Evolutionary conservation across 2,329 filamentous ascomycete species (phyloP).

Genomic region (Coniosporium tulheliwenetii): DNA sequence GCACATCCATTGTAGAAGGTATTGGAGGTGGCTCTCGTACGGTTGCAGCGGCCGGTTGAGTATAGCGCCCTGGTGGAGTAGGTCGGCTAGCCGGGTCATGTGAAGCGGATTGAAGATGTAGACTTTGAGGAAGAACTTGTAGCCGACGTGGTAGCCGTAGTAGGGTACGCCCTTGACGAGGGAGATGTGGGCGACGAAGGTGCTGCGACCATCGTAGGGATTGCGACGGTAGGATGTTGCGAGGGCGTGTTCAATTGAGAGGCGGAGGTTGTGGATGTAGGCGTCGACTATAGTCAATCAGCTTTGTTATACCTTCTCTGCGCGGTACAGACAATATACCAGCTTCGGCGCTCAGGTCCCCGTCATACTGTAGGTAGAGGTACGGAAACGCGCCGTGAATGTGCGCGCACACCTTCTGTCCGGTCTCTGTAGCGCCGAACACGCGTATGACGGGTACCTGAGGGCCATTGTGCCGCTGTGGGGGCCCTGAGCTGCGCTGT

Average conservation of each 20-base stretch:
- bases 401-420: conserved; percentile 91
- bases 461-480: conserved; percentile 45
- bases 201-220: conserved; percentile 48
- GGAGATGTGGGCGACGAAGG: conserved; percentile 79
- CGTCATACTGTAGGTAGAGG: conserved; percentile 76
- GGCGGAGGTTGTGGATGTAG: conserved; percentile 63
- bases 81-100: conserved; percentile 74
- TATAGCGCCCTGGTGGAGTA: conserved; percentile 76
- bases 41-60: conserved; percentile 76
- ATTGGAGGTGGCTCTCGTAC: conserved; percentile 87
- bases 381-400: conserved; percentile 94
- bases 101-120: conserved; percentile 80
- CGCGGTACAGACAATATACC: conserved; percentile 33
- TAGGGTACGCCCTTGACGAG: conserved; percentile 89
- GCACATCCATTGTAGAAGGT: conserved; percentile 90
- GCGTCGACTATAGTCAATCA: conserved; percentile 40
- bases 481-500: conserved; percentile 45
- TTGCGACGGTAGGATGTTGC: conserved; percentile 73
- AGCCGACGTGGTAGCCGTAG: conserved; percentile 90
- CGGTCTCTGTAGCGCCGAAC: conserved; percentile 86
- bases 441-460: conserved; percentile 76
- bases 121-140: conserved; percentile 81
- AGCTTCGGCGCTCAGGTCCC: conserved; percentile 47
- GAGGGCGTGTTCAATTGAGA: conserved; percentile 82
- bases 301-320: not conserved